Base-by-base conservation (phyloP, 306 rosid species). In the Bauhinia variegata region DNA sequence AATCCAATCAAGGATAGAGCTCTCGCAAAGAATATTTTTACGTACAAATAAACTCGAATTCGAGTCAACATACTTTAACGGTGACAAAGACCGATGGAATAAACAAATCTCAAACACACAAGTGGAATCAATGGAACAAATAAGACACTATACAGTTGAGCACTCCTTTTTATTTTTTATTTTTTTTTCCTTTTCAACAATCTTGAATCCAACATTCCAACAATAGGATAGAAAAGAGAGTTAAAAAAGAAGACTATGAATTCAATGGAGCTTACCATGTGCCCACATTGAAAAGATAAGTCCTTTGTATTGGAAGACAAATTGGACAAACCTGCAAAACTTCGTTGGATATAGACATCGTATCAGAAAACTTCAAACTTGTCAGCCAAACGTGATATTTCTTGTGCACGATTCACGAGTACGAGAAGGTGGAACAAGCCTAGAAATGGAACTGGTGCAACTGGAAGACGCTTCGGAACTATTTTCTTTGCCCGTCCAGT, bases 281-380 rank as follows among this genome's bases (percentile, higher is more conserved):
- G 98, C 10, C 96, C 96, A 68, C 96, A 92, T 33, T 80, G 83
- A 65, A 92, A 92, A 4, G 98, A 96, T 76, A 83, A 61, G 62
- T 92, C 96, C 72, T 42, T 92, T 38, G 54, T 72, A 63, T 88
- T 83, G 47, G 96, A 56, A 92, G 69, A 71, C 98, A 92, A 79
- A 92, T 73, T 53, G 98, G 89, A 62, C 98, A 92, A 7, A 7
- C 86, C 96, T 92, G 62, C 76, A 65, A 31, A 51, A 57, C 51
- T 28, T 11, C 65, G 68, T 69, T 48, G 64, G 50, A 68, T 28
- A 11, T n/a, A 52, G 43, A 48, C 12, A 62, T 7, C 41, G 73
- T 34, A 54, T 33, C 57, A 61, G 38, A 36, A 55, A 51, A 61
- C 49, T 11, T 46, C 13, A 62, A 55, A 70, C 60, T 5, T 16